Percentiles rank a stretch among this genome's conserved stretches.
phyloP scores from a whole-genome alignment of 768 basidiomycete genomes.

The Vishniacozyma victoriae region DNA sequence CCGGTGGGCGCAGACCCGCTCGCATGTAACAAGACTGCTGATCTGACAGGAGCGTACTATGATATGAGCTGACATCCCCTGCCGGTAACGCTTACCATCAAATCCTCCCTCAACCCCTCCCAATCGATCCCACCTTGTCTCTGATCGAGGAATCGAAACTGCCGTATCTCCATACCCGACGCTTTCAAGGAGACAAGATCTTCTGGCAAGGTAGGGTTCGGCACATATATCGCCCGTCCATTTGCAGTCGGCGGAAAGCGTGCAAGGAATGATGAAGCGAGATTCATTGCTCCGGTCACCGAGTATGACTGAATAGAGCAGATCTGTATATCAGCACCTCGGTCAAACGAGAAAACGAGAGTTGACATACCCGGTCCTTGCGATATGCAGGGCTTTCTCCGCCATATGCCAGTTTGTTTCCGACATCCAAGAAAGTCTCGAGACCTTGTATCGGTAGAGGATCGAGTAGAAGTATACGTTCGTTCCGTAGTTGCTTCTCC shows the following conservation, averaged over 20 bases:
- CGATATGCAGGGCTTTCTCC: constrained; percentile 31
- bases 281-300: constrained; percentile 32
- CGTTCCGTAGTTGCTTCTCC: constrained; percentile 30
- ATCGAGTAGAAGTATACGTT: constrained; percentile 30
- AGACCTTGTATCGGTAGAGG: constrained; percentile 38
- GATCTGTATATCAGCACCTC: constrained; percentile 21
- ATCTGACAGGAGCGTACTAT: constrained; percentile 54
- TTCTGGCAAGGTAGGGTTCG: constrained; percentile 38
- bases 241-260: constrained; percentile 8
- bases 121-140: constrained; percentile 41
- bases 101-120: constrained; percentile 40
- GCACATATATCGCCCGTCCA: constrained; percentile 35
- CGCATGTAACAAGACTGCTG: constrained; percentile 67
- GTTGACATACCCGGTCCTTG: constrained; percentile 49
- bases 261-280: constrained; percentile 41
- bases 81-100: no score
- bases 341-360: background rate
- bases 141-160: constrained; percentile 33
- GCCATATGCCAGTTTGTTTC: constrained; percentile 38
- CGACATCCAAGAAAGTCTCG: constrained; percentile 33
- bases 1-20: constrained; percentile 52
- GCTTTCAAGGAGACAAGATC: constrained; percentile 34
- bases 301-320: constrained; percentile 37
- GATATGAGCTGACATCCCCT: constrained; percentile 21
- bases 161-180: constrained; percentile 38